These are phyloP conservation scores for Epichloe sylvatica DNA, from an alignment of 2,329 filamentous ascomycete genomes.

Conservation along the genomic window DNA sequence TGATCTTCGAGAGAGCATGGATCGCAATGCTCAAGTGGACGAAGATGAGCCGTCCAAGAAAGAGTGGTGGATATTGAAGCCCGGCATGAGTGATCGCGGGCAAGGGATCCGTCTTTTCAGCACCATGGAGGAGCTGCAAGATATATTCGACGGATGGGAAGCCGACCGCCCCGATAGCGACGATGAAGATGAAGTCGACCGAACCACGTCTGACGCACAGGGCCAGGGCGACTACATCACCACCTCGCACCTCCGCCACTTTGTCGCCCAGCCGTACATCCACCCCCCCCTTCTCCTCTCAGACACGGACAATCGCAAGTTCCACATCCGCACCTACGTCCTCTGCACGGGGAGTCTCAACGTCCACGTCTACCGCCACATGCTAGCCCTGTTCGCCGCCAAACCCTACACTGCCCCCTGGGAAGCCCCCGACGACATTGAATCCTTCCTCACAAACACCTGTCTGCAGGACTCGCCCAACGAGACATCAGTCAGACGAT, in stretches of 20 bases:
- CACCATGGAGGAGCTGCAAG: conserved; percentile 68
- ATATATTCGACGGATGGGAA: conserved; percentile 89
- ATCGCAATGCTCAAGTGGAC: conserved; percentile 38
- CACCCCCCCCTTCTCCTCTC: conserved; percentile 62
- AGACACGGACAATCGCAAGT: conserved; percentile 61
- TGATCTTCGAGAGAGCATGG: conserved; percentile 68
- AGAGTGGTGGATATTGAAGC: conserved; percentile 97
- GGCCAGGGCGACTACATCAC: conserved; percentile 46
- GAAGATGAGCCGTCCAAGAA: conserved; percentile 24
- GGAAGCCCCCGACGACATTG: conserved; percentile 38
- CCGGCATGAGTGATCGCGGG: conserved; percentile 91
- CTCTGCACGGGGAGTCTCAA: conserved; percentile 64
- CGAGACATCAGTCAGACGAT: conserved; percentile 55
- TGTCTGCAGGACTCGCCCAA: conserved; percentile 59
- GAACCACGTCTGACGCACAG: conserved; percentile 10
- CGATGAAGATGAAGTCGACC: conserved; percentile 41
- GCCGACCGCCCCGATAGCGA: conserved; percentile 50
- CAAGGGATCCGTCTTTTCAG: conserved; percentile 87
- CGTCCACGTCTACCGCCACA: conserved; percentile 75
- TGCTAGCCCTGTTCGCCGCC: conserved; percentile 86
- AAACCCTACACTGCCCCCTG: conserved; percentile 56
- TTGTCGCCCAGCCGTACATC: conserved; percentile 91
- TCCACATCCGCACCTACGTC: conserved; percentile 89
- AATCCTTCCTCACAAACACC: conserved; percentile 83
- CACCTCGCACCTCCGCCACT: conserved; percentile 85